A percentile compares a stretch with the other conserved stretches of the same genome.
These are phyloP conservation scores for Wickerhamomyces chaumierensis DNA, from an alignment of 805 yeast species.

Conservation along the genomic window DNA sequence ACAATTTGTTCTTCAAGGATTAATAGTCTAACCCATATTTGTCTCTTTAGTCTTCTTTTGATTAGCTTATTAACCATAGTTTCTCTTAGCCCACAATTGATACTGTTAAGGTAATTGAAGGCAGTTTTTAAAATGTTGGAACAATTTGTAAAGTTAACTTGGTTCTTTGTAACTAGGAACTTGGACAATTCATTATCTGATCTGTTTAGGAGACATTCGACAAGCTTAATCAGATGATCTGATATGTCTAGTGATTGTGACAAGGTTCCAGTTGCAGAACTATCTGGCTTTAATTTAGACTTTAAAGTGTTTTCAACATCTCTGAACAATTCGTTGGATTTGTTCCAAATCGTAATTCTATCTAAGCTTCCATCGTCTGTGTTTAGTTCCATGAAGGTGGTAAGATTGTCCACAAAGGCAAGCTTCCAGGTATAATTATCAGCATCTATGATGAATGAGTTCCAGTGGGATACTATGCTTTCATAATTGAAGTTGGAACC, in stretches of 20 bases:
- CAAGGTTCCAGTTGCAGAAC: neutral
- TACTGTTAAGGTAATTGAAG: conserved; percentile 7
- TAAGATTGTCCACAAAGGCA: neutral
- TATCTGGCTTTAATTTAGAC: neutral
- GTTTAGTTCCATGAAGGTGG: neutral
- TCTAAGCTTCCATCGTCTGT: neutral
- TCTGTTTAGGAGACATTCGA: conserved; percentile 14
- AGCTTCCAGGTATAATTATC: neutral
- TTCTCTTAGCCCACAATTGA: conserved; percentile 18
- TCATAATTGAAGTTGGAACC: neutral
- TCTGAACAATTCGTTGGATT: neutral
- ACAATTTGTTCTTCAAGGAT: conserved; percentile 2
- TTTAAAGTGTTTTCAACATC: neutral
- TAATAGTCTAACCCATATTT: conserved; percentile 14
- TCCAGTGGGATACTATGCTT: neutral
- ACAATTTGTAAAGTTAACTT: conserved; percentile 7
- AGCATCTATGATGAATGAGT: neutral
- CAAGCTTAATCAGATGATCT: conserved; percentile 9
- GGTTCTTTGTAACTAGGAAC: conserved; percentile 7
- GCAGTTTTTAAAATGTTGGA: conserved; percentile 16
- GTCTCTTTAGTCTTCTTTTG: conserved; percentile 14
- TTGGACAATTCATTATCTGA: conserved; percentile 17
- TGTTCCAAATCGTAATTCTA: neutral
- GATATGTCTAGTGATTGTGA: conserved; percentile 8
- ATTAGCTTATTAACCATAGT: conserved; percentile 8